These are phyloP conservation scores for Phalaenopsis hybrid DNA, from an alignment of 116 monocot genomes.

Conservation along the genomic window DNA sequence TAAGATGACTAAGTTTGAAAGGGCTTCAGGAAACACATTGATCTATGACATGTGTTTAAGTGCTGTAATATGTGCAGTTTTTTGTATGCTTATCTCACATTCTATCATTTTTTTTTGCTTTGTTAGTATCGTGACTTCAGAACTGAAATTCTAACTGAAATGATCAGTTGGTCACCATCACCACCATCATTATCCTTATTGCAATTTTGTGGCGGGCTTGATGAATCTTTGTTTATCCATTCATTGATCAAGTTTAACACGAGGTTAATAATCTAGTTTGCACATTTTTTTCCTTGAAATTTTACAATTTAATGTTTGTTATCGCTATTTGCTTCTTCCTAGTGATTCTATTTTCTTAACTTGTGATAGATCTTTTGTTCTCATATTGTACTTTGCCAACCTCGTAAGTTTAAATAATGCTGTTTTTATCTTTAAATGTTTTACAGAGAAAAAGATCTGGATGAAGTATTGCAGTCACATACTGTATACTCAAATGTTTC, in stretches of 20 bases:
- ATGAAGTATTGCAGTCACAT: slow-evolving; percentile 84
- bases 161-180: not conserved
- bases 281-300: not conserved
- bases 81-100: not conserved
- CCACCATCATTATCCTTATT: not conserved
- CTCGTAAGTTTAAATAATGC: not conserved
- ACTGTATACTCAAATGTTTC: slow-evolving; percentile 81
- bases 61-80: not conserved
- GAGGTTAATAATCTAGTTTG: not conserved
- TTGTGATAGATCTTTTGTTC: not conserved
- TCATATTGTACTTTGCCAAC: not conserved
- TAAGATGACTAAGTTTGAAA: not conserved
- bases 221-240: not conserved
- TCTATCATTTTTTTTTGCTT: too few species aligned
- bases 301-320: not conserved
- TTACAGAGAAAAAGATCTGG: slow-evolving; percentile 77
- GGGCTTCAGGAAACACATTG: not conserved
- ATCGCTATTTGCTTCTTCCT: not conserved
- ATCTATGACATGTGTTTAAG: not conserved
- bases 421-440: slow-evolving; percentile 1
- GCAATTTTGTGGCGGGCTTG: not conserved
- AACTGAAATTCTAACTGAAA: not conserved
- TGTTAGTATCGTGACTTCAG: too few species aligned
- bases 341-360: not conserved
- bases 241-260: not conserved